phyloP scores from a whole-genome alignment of 75 land plant genomes.

The Sequoia sempervirens region DNA sequence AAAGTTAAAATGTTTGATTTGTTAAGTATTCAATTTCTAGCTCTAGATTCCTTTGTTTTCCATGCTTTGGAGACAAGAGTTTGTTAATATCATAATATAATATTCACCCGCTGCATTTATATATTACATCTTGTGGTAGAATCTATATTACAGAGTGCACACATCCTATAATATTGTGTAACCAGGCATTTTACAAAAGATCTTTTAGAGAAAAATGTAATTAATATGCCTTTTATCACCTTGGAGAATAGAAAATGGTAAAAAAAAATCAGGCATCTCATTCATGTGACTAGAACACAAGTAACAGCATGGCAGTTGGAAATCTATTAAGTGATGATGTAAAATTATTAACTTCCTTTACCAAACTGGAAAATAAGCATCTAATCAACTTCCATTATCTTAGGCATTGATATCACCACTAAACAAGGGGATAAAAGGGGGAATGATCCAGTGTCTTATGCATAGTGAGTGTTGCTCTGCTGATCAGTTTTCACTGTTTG shows the following conservation, averaged over 20 bases:
- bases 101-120: background rate
- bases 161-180: background rate
- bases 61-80: background rate
- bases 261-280: too few relatives aligned
- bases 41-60: background rate
- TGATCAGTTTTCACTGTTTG: too few relatives aligned
- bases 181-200: background rate
- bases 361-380: background rate
- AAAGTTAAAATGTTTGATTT: background rate
- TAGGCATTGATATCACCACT: background rate
- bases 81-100: background rate
- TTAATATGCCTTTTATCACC: background rate
- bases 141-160: background rate
- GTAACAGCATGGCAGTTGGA: background rate
- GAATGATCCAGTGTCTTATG: background rate
- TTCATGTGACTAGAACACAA: too few relatives aligned
- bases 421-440: background rate
- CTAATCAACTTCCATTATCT: background rate
- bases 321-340: background rate
- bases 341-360: background rate
- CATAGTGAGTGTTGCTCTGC: background rate
- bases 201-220: background rate
- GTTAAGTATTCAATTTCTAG: background rate
- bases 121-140: background rate
- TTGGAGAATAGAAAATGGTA: background rate